Evolutionary conservation across 441 rosid genomes (phyloP).

Genomic region (Geranium incanum): DNA sequence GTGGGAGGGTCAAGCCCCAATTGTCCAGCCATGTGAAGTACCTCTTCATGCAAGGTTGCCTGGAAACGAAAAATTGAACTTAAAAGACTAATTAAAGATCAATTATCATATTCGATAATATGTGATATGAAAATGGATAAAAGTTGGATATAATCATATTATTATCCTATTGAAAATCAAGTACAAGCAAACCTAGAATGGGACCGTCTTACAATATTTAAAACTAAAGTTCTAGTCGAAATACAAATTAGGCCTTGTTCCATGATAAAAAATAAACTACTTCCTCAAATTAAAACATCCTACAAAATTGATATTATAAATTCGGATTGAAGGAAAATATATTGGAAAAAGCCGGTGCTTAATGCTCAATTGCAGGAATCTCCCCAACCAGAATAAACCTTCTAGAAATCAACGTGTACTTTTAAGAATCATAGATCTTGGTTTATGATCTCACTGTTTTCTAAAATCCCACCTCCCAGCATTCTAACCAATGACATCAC

Average conservation of each 20-base stretch:
- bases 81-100: slow-evolving; percentile 7
- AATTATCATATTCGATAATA: background rate
- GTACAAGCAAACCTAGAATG: background rate
- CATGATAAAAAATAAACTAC: background rate
- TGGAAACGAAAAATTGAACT: slow-evolving; percentile 23
- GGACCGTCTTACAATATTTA: background rate
- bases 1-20: slow-evolving; percentile 89
- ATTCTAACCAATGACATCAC: background rate
- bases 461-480: background rate
- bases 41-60: slow-evolving; percentile 82
- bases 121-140: background rate
- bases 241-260: background rate
- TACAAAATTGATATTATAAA: background rate
- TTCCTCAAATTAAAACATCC: background rate
- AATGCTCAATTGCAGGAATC: background rate
- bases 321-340: background rate
- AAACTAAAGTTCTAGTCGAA: background rate
- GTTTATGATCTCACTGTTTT: background rate
- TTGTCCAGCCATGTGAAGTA: slow-evolving; percentile 95
- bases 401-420: background rate
- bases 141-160: background rate
- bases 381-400: background rate
- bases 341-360: background rate
- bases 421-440: background rate
- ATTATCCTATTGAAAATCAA: background rate